Base-by-base conservation (phyloP, 257 asterid genomes). In the Rehmannia glutinosa region DNA sequence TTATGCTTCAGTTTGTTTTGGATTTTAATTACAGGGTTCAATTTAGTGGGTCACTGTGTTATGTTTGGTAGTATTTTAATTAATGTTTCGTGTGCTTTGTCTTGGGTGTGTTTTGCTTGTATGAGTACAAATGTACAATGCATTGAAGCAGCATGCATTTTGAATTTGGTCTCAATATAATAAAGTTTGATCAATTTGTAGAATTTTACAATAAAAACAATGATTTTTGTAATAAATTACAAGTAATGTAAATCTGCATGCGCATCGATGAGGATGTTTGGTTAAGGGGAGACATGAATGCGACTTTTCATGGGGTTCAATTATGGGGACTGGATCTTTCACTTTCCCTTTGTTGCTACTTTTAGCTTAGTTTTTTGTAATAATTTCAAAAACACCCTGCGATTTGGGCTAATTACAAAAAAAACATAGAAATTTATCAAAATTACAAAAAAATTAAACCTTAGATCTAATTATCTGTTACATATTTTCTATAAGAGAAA, bases 221-320 rank as follows among this genome's bases (percentile, higher is more conserved):
- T n/a, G n/a, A n/a, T n/a, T n/a, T n/a, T n/a, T n/a, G n/a, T n/a
- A n/a, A n/a, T n/a, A n/a, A n/a, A n/a, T n/a, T n/a, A n/a, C n/a
- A n/a, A n/a, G n/a, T n/a, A n/a, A n/a, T n/a, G n/a, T n/a, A n/a
- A n/a, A n/a, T n/a, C n/a, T n/a, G n/a, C 13, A 49, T 49, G 25
- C 15, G 15, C 0, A 52, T 25, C 8, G 59, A 8, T 23, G 33
- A 10, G 28, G 41, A 17, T 71, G 80, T 42, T 12, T 54, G 47
- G 21, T 9, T 56, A 54, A 42, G 21, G 58, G 73, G 65, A 67
- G 82, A 69, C 82, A 76, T 27, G 51, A 71, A 33, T 60, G 75
- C 21, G 75, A 74, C 77, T 60, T 69, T 59, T 60, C 62, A 42
- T 72, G 78, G 58, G 16, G 51, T 54, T 68, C 21, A 58, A 41